Evolutionary conservation across 768 basidiomycete genomes (phyloP), one percentile per base, ranked within the genome.

Genomic region (Leccinum broughii): DNA sequence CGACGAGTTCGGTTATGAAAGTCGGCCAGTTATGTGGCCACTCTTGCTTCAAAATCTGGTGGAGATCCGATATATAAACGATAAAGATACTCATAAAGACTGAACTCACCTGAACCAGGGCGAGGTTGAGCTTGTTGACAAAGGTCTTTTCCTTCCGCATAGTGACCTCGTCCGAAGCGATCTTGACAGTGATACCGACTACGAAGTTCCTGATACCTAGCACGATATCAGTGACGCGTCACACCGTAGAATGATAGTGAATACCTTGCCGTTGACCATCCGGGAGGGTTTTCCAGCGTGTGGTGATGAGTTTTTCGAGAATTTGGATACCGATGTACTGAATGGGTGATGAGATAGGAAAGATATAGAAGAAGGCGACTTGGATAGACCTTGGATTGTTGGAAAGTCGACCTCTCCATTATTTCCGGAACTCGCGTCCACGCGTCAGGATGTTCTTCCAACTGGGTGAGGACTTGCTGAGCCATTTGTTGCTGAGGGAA

Each of bases 11-110:
- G 11, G 92, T 87, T 68, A 98, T 97, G 80, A 98, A 98, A 22
- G 85, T 92, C 34, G 96, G 95, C 97, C 97, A 99, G 70, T 97
- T 95, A 73, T 97, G 93, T 26, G 96, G 96, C 97, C 97, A 99
- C 74, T 98, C 97, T 80, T 98, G 97, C 77, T 98, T 99, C 64
- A 99, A 80, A 62, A 99, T 97, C 95, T 99, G 70, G 20, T 55
- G 20, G 34, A 26, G 44, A 58, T 50, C 6, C 24, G 6, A 54
- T 52, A 55, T 20, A 62, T 69, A 60, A 55, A 60, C 50, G n/a
- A 39, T 3, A 4, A 35, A 8, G 3, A 49, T 20, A 0, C 3
- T 32, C 6, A 9, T 11, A 6, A 24, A 51, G 52, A 50, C 7
- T 55, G 48, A 32, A 61, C 83, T 60, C 59, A 93, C 95, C 80